phyloP scores from a whole-genome alignment of 179 eudicot species.

The Carnegiea gigantea region DNA sequence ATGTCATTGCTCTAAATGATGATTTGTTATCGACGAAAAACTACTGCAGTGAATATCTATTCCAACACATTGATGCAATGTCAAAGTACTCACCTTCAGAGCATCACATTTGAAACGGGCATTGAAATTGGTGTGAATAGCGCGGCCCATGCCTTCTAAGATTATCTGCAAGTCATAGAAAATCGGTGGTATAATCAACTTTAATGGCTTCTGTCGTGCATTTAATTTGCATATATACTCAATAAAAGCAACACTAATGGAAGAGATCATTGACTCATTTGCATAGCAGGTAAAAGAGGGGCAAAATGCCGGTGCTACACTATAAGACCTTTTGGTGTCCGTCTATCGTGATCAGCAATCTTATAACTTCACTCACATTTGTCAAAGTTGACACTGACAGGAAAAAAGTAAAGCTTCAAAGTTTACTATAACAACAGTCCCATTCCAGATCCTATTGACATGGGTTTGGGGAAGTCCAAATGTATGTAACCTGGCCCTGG shows the following conservation, averaged over 20 bases:
- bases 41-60: not conserved
- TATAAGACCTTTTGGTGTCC: not conserved
- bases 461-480: too few relatives aligned
- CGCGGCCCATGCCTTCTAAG: slow-evolving; percentile 97
- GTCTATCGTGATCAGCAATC: not conserved
- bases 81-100: slow-evolving; percentile 59
- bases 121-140: slow-evolving; percentile 88
- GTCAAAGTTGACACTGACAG: not conserved
- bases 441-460: too few relatives aligned
- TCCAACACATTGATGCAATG: not conserved
- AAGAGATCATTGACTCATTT: not conserved
- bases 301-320: not conserved
- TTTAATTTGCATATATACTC: not conserved
- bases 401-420: not conserved
- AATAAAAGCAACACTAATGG: not conserved
- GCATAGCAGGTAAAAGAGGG: not conserved
- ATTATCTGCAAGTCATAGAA: slow-evolving; percentile 51
- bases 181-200: not conserved
- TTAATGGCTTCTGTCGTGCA: not conserved
- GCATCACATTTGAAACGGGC: slow-evolving; percentile 89
- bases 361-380: not conserved
- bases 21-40: too few relatives aligned
- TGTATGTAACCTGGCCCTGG: too few relatives aligned
- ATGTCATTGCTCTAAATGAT: not conserved
- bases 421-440: too few relatives aligned